A percentile compares a stretch with the other conserved stretches of the same genome.
These are phyloP conservation scores for Alternaria ethzedia DNA, from an alignment of 2,329 filamentous ascomycete genomes.

Conservation along the genomic window DNA sequence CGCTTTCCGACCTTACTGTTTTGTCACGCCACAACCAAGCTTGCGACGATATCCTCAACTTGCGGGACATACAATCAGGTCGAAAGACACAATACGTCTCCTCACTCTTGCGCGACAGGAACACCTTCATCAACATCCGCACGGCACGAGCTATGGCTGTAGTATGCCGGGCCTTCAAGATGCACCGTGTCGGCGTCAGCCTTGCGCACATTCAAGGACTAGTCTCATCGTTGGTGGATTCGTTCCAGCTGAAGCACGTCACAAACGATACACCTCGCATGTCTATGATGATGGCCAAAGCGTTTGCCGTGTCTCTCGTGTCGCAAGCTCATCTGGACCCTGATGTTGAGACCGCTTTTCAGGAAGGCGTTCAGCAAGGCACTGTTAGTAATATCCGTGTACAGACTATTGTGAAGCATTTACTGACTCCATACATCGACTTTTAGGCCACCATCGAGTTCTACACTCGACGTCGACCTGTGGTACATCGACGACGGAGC, in stretches of 20 bases:
- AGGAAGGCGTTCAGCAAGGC: slow-evolving; percentile 1
- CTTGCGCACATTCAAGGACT: not conserved
- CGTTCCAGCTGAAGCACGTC: not conserved
- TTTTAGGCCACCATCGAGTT: not conserved
- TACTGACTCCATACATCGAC: fast-evolving
- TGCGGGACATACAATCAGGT: not conserved
- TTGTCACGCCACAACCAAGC: not conserved
- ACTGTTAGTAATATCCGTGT: not conserved
- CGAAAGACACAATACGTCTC: not conserved
- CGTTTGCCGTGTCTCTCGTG: slow-evolving; percentile 9
- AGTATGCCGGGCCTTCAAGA: not conserved
- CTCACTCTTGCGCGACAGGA: not conserved
- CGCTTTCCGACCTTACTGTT: not conserved
- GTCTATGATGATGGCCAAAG: not conserved
- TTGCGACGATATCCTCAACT: not conserved
- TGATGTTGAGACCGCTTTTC: slow-evolving; percentile 8
- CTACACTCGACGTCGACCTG: not conserved
- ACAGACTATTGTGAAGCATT: not conserved
- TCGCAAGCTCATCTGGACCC: not conserved
- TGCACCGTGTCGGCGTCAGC: not conserved
- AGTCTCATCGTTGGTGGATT: slow-evolving; percentile 2
- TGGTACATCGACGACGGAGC: not conserved
- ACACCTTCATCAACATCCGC: not conserved
- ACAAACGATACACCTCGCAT: not conserved
- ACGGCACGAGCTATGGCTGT: not conserved